phyloP scores from a whole-genome alignment of 1,284 basidiomycete species.

The Ceratobasidium sp. region DNA sequence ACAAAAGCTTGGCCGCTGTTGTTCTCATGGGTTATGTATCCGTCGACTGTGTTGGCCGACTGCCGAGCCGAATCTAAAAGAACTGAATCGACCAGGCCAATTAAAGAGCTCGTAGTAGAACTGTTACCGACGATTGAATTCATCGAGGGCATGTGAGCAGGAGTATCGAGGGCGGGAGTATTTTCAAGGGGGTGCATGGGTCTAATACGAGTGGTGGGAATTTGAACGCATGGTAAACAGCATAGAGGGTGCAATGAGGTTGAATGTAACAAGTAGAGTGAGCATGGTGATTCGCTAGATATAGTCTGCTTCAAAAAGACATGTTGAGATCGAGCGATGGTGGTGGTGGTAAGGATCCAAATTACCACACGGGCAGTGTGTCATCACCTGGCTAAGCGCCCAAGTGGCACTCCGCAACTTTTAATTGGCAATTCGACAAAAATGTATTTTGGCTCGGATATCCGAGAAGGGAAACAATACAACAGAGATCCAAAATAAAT shows the following conservation, averaged over 20 bases:
- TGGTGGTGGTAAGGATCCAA: slow-evolving; percentile 29
- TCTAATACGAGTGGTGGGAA: slow-evolving; percentile 40
- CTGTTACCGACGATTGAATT: neutral
- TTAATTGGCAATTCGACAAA: slow-evolving; percentile 14
- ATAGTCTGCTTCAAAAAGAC: slow-evolving; percentile 30
- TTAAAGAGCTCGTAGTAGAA: slow-evolving; percentile 8
- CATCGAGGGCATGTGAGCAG: neutral
- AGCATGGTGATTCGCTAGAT: slow-evolving; percentile 39
- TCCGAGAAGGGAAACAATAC: neutral
- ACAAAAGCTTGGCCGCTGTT: neutral
- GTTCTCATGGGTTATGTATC: slow-evolving; percentile 26
- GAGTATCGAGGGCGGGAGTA: slow-evolving; percentile 11
- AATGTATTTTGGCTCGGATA: neutral
- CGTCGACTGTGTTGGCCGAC: slow-evolving; percentile 17
- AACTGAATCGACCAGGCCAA: slow-evolving; percentile 1
- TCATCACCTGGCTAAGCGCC: slow-evolving; percentile 6
- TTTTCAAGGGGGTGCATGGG: neutral
- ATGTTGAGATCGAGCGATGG: slow-evolving; percentile 29
- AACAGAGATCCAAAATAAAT: neutral
- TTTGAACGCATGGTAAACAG: slow-evolving; percentile 14
- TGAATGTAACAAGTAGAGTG: slow-evolving; percentile 14
- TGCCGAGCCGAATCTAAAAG: slow-evolving; percentile 2
- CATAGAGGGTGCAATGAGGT: slow-evolving; percentile 23
- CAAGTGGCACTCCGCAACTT: slow-evolving; percentile 7
- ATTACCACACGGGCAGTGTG: neutral